Evolutionary conservation across 306 rosid genomes (phyloP).

Genomic region (Elaeagnus macrophylla): DNA sequence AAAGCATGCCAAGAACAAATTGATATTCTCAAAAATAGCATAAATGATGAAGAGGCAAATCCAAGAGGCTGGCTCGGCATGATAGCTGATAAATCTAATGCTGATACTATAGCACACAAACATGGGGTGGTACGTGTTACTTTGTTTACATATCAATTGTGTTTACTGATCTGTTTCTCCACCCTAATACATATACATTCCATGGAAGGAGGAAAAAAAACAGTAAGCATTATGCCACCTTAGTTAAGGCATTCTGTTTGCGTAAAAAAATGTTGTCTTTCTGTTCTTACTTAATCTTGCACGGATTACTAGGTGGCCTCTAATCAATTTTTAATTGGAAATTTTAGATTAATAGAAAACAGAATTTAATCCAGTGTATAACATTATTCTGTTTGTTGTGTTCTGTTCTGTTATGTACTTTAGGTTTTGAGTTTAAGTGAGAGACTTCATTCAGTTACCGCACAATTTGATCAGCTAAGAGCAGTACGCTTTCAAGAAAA

Average conservation of each 20-base stretch:
- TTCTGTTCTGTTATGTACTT: slow-evolving; percentile 12
- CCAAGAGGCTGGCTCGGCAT: slow-evolving; percentile 88
- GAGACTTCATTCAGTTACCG: slow-evolving; percentile 78
- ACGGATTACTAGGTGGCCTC: neutral
- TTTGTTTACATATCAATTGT: slow-evolving; percentile 10
- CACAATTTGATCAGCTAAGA: slow-evolving; percentile 88
- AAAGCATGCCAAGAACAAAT: slow-evolving; percentile 93
- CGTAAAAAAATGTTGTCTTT: neutral
- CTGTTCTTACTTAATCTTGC: neutral
- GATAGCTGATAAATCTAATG: slow-evolving; percentile 47
- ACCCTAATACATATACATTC: neutral
- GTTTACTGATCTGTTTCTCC: neutral
- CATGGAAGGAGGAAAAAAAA: neutral
- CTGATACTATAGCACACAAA: slow-evolving; percentile 85
- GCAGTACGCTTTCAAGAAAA: slow-evolving; percentile 86
- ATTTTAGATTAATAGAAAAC: neutral
- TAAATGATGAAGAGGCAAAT: slow-evolving; percentile 51
- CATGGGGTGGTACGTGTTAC: slow-evolving; percentile 87
- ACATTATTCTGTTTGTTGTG: slow-evolving; percentile 2
- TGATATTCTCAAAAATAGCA: slow-evolving; percentile 70
- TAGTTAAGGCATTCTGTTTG: neutral
- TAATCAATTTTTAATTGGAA: neutral
- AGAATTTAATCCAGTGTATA: slow-evolving; percentile 7
- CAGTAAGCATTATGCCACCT: neutral
- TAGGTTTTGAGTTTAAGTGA: slow-evolving; percentile 85